These are phyloP conservation scores for Candida glaebosa DNA, from an alignment of 805 yeast species.

Conservation along the genomic window DNA sequence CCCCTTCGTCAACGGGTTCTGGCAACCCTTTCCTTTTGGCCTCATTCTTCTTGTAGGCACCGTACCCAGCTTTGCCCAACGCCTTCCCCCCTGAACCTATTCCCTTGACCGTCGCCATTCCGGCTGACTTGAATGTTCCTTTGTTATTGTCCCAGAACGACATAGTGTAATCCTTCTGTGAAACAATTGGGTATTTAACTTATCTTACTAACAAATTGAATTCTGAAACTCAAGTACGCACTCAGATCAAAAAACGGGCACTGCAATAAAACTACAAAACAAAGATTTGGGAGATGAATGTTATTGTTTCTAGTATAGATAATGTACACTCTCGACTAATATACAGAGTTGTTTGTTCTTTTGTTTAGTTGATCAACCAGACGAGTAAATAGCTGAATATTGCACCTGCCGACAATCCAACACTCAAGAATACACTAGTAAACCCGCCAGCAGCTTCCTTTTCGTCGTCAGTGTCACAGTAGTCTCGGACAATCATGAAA, in stretches of 20 bases:
- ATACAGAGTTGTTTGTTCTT: no score
- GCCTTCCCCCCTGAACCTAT: slow-evolving; percentile 50
- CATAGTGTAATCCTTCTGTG: slow-evolving; percentile 9
- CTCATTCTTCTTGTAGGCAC: slow-evolving; percentile 45
- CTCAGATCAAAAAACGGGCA: no score
- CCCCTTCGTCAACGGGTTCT: neutral
- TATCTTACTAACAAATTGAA: no score
- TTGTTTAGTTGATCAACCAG: slow-evolving; percentile 17
- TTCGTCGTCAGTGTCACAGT: slow-evolving; percentile 59
- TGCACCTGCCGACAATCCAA: slow-evolving; percentile 80
- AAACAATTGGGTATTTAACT: slow-evolving; percentile 1
- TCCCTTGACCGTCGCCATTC: slow-evolving; percentile 47
- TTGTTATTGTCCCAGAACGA: slow-evolving; percentile 44
- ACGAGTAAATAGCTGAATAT: slow-evolving; percentile 69
- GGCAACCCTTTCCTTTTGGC: slow-evolving; percentile 21
- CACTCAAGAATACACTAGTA: slow-evolving; percentile 71
- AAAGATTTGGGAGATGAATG: no score
- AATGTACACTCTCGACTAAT: no score
- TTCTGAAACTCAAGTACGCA: neutral
- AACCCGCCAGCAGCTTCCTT: slow-evolving; percentile 94
- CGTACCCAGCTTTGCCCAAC: slow-evolving; percentile 47
- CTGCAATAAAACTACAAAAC: no score
- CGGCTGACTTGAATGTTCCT: slow-evolving; percentile 47
- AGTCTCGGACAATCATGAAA: slow-evolving; percentile 70
- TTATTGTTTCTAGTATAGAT: no score